Evolutionary conservation across 2,329 filamentous ascomycete genomes (phyloP), one percentile per base, ranked within the genome.

Genomic region (Nemania serpens): DNA sequence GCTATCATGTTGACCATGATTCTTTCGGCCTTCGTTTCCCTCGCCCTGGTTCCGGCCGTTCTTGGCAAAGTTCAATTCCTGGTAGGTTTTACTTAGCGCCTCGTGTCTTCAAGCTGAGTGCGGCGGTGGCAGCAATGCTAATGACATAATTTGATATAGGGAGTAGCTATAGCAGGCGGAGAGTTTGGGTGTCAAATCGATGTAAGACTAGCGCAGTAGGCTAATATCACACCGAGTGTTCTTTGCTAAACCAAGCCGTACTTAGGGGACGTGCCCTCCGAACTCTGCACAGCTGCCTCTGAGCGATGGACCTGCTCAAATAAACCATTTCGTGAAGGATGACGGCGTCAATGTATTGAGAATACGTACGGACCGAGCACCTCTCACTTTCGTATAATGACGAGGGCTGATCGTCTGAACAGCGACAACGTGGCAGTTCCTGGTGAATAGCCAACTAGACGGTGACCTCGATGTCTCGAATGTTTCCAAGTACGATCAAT

Each of bases 391-490:
- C 11, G 11, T 41, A 1, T 18, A 29, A 9, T 37, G n/a, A 11
- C 20, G 29, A 25, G 48, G 17, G 15, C 63, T 66, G 22, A 66
- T 50, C 7, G 12, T 47, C 12, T 17, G 47, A n/a, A 53, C 43
- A 75, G 72, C 84, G 6, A 80, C 84, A 29, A 78, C 78, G 18
- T 88, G 85, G 86, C 85, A 88, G 66, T 87, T 80, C 66, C 78
- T 88, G n/a, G 75, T 82, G 58, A 81, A 82, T 66, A 78, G 80
- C 64, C 73, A 81, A 45, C 71, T 82, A n/a, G 82, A 82, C 25
- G 80, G 77, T 20, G 75, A 73, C 12, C 76, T 88, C 34, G 75
- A 86, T 68, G 49, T 73, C 13, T 71, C 68, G 12, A 84, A 84
- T 58, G 71, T 82, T 20, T 79, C 69, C 2, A 76, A 79, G 39